Evolutionary conservation across 768 basidiomycete species (phyloP).

Genomic region (Boletus reticuloceps): DNA sequence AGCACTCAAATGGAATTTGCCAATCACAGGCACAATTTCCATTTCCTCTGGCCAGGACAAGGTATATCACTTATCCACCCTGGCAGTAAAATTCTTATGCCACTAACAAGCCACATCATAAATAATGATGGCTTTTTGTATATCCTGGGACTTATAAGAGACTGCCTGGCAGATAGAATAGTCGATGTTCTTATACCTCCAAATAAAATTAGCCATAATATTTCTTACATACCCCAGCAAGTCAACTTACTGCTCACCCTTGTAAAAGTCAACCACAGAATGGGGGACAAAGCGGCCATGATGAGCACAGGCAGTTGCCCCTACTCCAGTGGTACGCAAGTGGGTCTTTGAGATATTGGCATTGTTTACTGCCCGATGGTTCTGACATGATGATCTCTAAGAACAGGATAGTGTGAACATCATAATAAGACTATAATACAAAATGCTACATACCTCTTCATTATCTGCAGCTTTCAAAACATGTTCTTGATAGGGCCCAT

Average conservation of each 20-base stretch:
- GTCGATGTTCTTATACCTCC: conserved; percentile 30
- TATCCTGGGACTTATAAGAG: background rate
- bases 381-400: background rate
- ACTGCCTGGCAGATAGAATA: conserved; percentile 26
- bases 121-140: conserved; percentile 11
- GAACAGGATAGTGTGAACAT: no score
- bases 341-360: background rate
- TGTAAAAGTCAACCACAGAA: background rate
- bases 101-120: conserved; percentile 34
- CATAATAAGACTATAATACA: background rate
- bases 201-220: background rate
- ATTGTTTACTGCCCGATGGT: background rate
- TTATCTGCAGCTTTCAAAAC: background rate
- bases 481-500: background rate
- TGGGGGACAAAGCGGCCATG: conserved; percentile 13
- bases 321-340: background rate
- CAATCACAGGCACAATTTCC: conserved; percentile 16
- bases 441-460: background rate
- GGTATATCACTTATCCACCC: background rate
- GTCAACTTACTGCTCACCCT: conserved; percentile 19
- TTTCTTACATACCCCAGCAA: no score
- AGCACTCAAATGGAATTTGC: conserved; percentile 31
- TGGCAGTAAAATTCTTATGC: conserved; percentile 8
- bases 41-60: background rate
- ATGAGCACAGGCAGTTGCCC: background rate